Conservation (phyloP, 2,329 filamentous ascomycete genomes). For the Harringtonia aguacate region DNA sequence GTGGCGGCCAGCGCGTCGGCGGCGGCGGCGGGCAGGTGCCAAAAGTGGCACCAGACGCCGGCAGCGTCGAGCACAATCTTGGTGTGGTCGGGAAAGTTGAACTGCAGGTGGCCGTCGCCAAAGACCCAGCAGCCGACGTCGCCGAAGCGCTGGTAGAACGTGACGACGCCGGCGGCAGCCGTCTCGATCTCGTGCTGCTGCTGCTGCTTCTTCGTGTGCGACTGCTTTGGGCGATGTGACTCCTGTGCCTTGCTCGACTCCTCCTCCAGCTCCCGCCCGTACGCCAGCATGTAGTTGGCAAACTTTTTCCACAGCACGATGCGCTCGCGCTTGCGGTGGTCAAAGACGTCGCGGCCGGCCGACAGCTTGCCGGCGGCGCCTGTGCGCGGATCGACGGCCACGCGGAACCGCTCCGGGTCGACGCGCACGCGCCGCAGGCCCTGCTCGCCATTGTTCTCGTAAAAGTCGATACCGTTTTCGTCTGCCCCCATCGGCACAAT, state of each 20-base stretch:
- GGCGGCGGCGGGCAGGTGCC: conserved; percentile 63
- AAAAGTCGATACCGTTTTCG: conserved; percentile 51
- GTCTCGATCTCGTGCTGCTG: conserved; percentile 12
- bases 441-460: conserved; percentile 56
- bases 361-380: conserved; percentile 50
- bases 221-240: conserved; percentile 12
- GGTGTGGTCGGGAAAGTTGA: conserved; percentile 83
- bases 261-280: conserved; percentile 58
- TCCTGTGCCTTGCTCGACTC: not conserved
- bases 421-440: conserved; percentile 56
- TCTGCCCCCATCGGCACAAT: conserved; percentile 44
- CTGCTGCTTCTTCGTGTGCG: not conserved
- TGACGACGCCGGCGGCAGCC: conserved; percentile 47
- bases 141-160: conserved; percentile 72
- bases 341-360: conserved; percentile 52
- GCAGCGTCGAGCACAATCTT: conserved; percentile 69
- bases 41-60: conserved; percentile 68
- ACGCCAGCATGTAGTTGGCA: conserved; percentile 63
- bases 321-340: conserved; percentile 54
- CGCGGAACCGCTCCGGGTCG: conserved; percentile 49
- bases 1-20: conserved; percentile 52
- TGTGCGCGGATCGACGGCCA: conserved; percentile 40
- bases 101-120: conserved; percentile 66
- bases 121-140: conserved; percentile 78
- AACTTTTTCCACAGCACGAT: conserved; percentile 64